Base-by-base conservation (phyloP, 768 basidiomycete genomes). In the Psilocybe cyanescens region DNA sequence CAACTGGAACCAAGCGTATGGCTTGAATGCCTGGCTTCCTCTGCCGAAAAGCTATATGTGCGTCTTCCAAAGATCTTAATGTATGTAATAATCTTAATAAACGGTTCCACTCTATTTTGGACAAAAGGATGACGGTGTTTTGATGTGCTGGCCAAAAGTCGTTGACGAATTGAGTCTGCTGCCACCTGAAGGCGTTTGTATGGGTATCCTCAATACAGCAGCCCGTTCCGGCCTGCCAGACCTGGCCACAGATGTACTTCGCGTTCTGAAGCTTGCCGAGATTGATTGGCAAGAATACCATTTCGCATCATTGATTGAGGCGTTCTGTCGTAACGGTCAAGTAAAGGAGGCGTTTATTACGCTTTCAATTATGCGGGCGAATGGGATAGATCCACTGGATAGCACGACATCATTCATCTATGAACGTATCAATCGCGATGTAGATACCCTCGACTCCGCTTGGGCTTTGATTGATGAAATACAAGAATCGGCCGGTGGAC, bases 111-210 rank as follows among this genome's bases (percentile, higher is more conserved):
- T 45, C 35, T 17, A 29, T 29, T 14, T 39, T 48, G 58, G 39
- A n/a, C 46, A n/a, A 55, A 31, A 95, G 93, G 76, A 79, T 9
- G 86, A 91, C 11, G 94, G 93, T 17, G 86, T 90, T 3, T 60
- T 77, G 29, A 68, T 72, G 51, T 85, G 84, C 47, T 95, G 92
- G 93, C 67, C 82, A 8, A 81, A 80, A 33, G 76, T 85, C 31
- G 83, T 88, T 1, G 72, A 83, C 16, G 78, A 80, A 12, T 71
- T 85, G 19, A 76, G 79, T 53, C 67, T 90, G 47, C 75, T 78
- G 3, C 91, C 90, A 0, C 88, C 91, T 64, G 92, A 95, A 76
- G 93, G 94, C 0, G 72, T 89, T 29, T 88, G 89, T 65, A 65
- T 89, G 14, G 79, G 83, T 24, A 85, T 94, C 24, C 83, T 95